Base-by-base conservation (phyloP, 257 asterid genomes). In the Solanum bulbocastanum region DNA sequence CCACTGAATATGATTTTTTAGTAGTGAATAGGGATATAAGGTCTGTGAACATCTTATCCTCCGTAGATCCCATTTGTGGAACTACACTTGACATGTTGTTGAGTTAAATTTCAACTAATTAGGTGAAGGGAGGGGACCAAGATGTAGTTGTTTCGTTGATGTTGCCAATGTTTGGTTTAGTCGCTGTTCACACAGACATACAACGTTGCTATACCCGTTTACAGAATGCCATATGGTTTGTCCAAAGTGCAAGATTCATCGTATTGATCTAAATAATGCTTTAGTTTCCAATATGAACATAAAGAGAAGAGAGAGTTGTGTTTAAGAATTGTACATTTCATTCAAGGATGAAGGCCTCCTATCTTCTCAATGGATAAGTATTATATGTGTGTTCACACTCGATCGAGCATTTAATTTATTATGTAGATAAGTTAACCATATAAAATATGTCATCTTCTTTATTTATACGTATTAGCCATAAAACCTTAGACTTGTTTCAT, bases 111-210 rank as follows among this genome's bases (percentile, higher is more conserved):
- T 10, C 42, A 71, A 86, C 35, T 79, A 42, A 42, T 46, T 42
- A 39, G 33, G 37, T 1, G 75, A 75, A 88, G 92, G 23, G 40
- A 71, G 78, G 40, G 95, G 96, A 89, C 93, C 95, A 89, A 91
- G 92, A 95, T 92, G 94, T 78, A 62, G 91, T 84, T 88, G 69
- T 65, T 76, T 76, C 8, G 87, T 65, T 86, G 93, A 88, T 90
- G 94, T 91, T 90, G 92, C 91, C 32, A 49, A 76, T 16, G 88
- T 91, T 90, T 85, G 87, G 75, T 87, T 10, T 13, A 15, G 52
- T 35, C 46, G 66, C 33, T 83, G 84, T 66, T 84, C 83, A 35
- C 15, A 84, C 46, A 92, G 89, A 91, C 91, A 89, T 30, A 83
- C 92, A 69, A 73, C 81, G 44, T 68, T 14, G 52, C 60, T 81